A percentile compares a stretch with the other conserved stretches of the same genome.
Conservation (phyloP, 2,329 filamentous ascomycete genomes). For the Botrytis porri region DNA sequence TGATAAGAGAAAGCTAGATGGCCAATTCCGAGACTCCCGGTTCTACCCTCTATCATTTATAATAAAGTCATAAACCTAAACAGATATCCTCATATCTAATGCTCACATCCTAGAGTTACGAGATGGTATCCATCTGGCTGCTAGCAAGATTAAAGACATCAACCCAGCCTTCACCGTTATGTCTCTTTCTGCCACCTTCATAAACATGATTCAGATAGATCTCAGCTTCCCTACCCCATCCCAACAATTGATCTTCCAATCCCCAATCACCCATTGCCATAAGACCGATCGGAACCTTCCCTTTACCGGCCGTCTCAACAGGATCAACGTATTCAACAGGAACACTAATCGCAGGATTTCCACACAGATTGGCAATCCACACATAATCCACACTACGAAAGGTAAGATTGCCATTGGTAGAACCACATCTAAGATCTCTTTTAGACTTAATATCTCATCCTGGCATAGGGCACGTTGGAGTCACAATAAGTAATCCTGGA, state of each 20-base stretch:
- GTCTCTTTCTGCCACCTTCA: conserved; percentile 48
- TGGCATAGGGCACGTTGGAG: conserved; percentile 70
- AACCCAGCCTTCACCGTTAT: conserved; percentile 50
- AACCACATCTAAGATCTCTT: conserved; percentile 62
- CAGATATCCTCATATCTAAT: not conserved
- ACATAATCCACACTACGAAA: conserved; percentile 82
- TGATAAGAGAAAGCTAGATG: not conserved
- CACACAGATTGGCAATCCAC: conserved; percentile 79
- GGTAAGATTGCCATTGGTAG: conserved; percentile 68
- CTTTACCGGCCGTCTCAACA: conserved; percentile 42
- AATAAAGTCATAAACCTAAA: not conserved
- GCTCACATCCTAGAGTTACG: conserved; percentile 37
- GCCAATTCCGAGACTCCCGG: not conserved
- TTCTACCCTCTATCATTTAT: not conserved
- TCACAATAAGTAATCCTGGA: conserved; percentile 73
- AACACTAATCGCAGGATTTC: conserved; percentile 70
- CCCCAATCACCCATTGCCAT: conserved; percentile 68
- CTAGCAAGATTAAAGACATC: conserved; percentile 51
- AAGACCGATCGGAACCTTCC: conserved; percentile 58
- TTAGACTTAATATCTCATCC: conserved; percentile 66
- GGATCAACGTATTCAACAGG: conserved; percentile 66
- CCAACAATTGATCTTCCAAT: conserved; percentile 58
- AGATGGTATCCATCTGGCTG: conserved; percentile 20
- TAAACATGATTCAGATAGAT: conserved; percentile 50
- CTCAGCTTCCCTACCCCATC: conserved; percentile 57